A percentile compares a stretch with the other conserved stretches of the same genome.
phyloP scores from a whole-genome alignment of 352 stramenopile genomes.

The Phytophthora pisi region DNA sequence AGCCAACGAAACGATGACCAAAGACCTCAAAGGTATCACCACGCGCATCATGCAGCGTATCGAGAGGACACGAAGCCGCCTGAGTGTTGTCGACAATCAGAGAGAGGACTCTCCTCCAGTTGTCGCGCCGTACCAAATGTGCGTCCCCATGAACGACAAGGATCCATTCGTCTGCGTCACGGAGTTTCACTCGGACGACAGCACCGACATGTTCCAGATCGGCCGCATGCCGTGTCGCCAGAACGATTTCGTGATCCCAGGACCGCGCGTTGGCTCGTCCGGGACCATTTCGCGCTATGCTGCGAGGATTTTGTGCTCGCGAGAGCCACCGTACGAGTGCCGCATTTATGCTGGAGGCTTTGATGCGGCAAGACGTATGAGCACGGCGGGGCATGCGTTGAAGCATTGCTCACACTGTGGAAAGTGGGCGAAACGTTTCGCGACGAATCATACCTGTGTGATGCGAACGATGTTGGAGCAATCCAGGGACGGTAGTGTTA shows the following conservation, averaged over 20 bases:
- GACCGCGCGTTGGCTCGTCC: conserved; percentile 69
- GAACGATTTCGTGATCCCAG: conserved; percentile 83
- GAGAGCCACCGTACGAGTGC: conserved; percentile 67
- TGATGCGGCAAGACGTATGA: conserved; percentile 57
- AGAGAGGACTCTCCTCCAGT: not conserved
- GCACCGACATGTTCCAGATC: conserved; percentile 82
- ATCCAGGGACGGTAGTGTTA: conserved; percentile 1
- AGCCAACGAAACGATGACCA: conserved; percentile 7
- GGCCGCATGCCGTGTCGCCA: conserved; percentile 74
- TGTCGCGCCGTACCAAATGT: conserved; percentile 53
- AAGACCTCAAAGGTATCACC: conserved; percentile 54
- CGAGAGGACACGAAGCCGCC: conserved; percentile 27
- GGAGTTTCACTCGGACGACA: conserved; percentile 58
- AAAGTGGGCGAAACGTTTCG: conserved; percentile 59
- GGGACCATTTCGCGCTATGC: conserved; percentile 81
- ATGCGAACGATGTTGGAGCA: conserved; percentile 30
- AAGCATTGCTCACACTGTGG: conserved; percentile 63
- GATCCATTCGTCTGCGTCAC: conserved; percentile 63
- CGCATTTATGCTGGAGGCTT: conserved; percentile 76
- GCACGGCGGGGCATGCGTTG: conserved; percentile 63
- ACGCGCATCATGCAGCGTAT: conserved; percentile 65
- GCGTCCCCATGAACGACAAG: conserved; percentile 72
- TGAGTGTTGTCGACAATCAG: conserved; percentile 14
- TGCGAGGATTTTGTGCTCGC: conserved; percentile 65
- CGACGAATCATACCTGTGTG: conserved; percentile 53